Conservation (phyloP, 306 rosid genomes). For the Corylus avellana region DNA sequence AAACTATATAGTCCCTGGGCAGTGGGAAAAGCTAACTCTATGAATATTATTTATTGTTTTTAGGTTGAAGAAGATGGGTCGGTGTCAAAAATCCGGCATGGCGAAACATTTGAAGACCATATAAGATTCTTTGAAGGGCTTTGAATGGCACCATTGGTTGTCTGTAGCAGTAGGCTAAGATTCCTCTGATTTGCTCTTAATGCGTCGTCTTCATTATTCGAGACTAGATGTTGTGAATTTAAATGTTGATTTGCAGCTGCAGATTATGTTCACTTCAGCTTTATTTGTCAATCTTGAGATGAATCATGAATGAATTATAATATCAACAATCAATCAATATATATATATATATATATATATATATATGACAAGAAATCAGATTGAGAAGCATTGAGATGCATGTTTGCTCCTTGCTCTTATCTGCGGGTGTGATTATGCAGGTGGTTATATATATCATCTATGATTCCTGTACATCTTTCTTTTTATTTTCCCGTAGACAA, state of each 20-base stretch:
- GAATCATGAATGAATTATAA: not conserved
- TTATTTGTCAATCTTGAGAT: not conserved
- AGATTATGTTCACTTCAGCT: not conserved
- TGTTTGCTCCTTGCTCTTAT: not conserved
- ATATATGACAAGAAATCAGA: not conserved
- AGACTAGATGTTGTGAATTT: not conserved
- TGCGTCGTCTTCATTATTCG: slow-evolving; percentile 17
- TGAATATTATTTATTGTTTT: not conserved
- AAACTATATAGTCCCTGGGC: not conserved
- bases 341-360: no score
- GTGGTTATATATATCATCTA: no score
- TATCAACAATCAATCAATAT: no score
- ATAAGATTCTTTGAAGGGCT: slow-evolving; percentile 74
- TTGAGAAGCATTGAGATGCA: not conserved
- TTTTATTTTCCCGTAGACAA: no score
- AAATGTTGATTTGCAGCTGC: not conserved
- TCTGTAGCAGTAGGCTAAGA: not conserved
- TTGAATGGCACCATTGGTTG: slow-evolving; percentile 31
- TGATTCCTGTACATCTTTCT: no score
- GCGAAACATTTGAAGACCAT: slow-evolving; percentile 84
- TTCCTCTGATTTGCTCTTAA: no score
- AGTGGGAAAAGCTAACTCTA: not conserved
- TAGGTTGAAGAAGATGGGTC: slow-evolving; percentile 86
- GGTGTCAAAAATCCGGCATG: slow-evolving; percentile 85
- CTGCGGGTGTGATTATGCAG: not conserved